Conservation (phyloP, 495 filamentous ascomycete genomes). For the Chaetomium tenue region DNA sequence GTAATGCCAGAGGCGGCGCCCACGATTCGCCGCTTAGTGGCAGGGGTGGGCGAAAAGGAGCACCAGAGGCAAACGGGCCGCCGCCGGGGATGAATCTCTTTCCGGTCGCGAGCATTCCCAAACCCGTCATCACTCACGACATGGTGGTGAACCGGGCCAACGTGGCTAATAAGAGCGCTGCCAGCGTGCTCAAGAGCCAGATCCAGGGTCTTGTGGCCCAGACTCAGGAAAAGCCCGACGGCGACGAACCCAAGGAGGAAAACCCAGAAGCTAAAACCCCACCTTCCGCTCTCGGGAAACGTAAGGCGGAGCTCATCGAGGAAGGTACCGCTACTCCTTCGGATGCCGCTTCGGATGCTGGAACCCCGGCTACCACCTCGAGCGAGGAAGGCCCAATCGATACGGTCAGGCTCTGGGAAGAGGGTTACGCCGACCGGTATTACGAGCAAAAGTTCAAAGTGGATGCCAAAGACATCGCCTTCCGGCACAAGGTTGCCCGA, state of each 20-base stretch:
- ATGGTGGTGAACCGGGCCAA: conserved; percentile 87
- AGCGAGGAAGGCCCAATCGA: conserved; percentile 67
- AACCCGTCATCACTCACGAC: conserved; percentile 72
- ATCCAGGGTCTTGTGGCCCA: conserved; percentile 56
- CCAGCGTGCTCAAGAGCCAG: conserved; percentile 80
- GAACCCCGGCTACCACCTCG: conserved; percentile 43
- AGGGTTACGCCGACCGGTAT: conserved; percentile 91
- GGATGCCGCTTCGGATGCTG: conserved; percentile 45
- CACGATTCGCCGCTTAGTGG: conserved; percentile 34
- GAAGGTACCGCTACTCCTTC: conserved; percentile 55
- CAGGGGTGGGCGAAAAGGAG: conserved; percentile 16
- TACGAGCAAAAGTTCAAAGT: conserved; percentile 98
- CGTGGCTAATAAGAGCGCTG: conserved; percentile 89
- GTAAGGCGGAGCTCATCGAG: conserved; percentile 60
- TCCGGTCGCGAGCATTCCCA: conserved; percentile 56
- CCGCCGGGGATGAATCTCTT: conserved; percentile 30
- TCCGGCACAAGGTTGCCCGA: conserved; percentile 87
- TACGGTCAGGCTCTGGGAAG: conserved; percentile 88
- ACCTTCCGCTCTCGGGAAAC: conserved; percentile 51
- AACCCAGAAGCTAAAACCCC: conserved; percentile 28
- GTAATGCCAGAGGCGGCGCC: conserved; percentile 42
- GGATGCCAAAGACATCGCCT: conserved; percentile 73
- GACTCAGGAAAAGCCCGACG: conserved; percentile 9
- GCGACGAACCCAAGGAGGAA: conserved; percentile 14
- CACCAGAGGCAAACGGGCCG: conserved; percentile 27